phyloP scores from a whole-genome alignment of 768 basidiomycete species.

The Agrocybe chaxingu region DNA sequence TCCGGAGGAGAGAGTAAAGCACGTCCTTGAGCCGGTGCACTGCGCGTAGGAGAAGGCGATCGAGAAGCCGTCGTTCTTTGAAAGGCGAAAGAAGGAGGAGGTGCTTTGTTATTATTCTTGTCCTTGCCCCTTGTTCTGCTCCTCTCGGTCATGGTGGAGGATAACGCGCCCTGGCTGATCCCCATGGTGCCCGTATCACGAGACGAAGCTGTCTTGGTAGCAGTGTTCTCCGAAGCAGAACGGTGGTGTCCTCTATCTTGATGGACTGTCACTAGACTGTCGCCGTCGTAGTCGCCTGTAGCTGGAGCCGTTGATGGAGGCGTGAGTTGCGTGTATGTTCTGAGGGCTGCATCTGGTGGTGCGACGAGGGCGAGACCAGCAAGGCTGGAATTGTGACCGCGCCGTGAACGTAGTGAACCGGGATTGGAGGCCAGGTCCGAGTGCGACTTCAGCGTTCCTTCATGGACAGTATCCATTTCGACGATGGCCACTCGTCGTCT shows the following conservation, averaged over 20 bases:
- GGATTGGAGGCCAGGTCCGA: slow-evolving; percentile 25
- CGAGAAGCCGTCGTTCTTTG: slow-evolving; percentile 28
- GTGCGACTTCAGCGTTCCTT: slow-evolving; percentile 22
- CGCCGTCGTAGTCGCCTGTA: slow-evolving; percentile 17
- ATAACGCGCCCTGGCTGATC: slow-evolving; percentile 13
- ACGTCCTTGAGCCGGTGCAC: slow-evolving; percentile 7
- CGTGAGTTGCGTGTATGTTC: slow-evolving; percentile 48
- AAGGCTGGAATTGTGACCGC: slow-evolving; percentile 36
- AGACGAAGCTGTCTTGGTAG: slow-evolving; percentile 23
- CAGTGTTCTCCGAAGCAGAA: slow-evolving; percentile 45
- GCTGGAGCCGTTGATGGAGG: slow-evolving; percentile 50
- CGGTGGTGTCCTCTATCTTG: slow-evolving; percentile 34
- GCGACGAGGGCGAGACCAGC: slow-evolving; percentile 65
- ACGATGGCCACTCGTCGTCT: slow-evolving; percentile 67
- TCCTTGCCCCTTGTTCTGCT: slow-evolving; percentile 16
- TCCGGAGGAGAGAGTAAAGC: slow-evolving; percentile 14
- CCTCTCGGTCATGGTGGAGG: slow-evolving; percentile 11
- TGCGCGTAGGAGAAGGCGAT: slow-evolving; percentile 19
- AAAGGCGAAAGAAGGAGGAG: slow-evolving; percentile 19
- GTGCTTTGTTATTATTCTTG: slow-evolving; percentile 23
- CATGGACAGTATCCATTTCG: slow-evolving; percentile 45
- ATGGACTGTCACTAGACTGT: slow-evolving; percentile 16
- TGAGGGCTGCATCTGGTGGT: slow-evolving; percentile 64
- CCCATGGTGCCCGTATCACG: slow-evolving; percentile 49
- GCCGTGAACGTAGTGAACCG: slow-evolving; percentile 33